These are phyloP conservation scores for Coemansia sp. DNA, from an alignment of 192 early-diverging fungal genomes.

Conservation along the genomic window DNA sequence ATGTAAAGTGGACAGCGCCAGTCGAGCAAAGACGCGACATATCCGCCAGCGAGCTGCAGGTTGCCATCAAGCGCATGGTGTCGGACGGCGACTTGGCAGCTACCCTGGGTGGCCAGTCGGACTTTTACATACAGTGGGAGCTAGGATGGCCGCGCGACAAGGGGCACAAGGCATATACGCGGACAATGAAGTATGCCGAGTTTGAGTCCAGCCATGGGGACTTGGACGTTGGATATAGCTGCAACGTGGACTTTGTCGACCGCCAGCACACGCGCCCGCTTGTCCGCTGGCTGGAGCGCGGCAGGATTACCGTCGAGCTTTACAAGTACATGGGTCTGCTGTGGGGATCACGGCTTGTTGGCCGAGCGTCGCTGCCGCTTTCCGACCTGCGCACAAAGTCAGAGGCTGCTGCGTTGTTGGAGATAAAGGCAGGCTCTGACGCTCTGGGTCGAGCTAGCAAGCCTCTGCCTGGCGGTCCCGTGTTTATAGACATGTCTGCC, in stretches of 20 bases:
- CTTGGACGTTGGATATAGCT: slow-evolving; percentile 23
- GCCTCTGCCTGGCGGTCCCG: slow-evolving; percentile 37
- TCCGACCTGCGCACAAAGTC: slow-evolving; percentile 36
- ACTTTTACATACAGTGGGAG: slow-evolving; percentile 54
- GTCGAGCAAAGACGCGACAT: slow-evolving; percentile 50
- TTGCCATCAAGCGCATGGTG: slow-evolving; percentile 31
- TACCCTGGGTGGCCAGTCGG: slow-evolving; percentile 31
- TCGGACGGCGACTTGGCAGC: slow-evolving; percentile 48
- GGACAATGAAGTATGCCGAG: slow-evolving; percentile 37
- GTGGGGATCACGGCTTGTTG: slow-evolving; percentile 55
- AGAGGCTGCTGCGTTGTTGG: slow-evolving; percentile 30
- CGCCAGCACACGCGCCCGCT: slow-evolving; percentile 38
- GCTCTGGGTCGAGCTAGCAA: slow-evolving; percentile 21
- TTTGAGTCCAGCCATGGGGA: slow-evolving; percentile 37
- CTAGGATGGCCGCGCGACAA: slow-evolving; percentile 44
- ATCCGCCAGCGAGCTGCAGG: slow-evolving; percentile 40
- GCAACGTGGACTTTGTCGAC: slow-evolving; percentile 40
- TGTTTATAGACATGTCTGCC: slow-evolving; percentile 45
- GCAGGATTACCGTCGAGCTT: slow-evolving; percentile 40
- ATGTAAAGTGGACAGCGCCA: slow-evolving; percentile 38
- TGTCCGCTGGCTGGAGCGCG: slow-evolving; percentile 46
- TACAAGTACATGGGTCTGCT: slow-evolving; percentile 51
- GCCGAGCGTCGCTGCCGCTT: slow-evolving; percentile 42
- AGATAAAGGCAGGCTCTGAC: slow-evolving; percentile 28
- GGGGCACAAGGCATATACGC: slow-evolving; percentile 33